Base-by-base conservation (phyloP, 176 grass and related monocot species). In the Eleusine coracana region DNA sequence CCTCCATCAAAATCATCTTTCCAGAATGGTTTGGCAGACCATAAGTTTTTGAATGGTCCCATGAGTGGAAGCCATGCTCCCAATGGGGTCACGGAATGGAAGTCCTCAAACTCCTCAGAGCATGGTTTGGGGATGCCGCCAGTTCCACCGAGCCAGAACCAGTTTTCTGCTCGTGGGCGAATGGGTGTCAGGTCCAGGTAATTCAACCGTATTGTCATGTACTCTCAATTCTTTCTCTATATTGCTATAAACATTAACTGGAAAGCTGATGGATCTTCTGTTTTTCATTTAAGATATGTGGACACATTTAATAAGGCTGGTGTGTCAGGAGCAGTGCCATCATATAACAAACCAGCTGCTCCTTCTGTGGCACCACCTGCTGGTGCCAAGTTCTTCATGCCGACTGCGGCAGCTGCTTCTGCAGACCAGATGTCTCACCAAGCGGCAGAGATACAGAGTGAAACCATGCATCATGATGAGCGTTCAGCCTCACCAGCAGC, bases 251-350 rank as follows among this genome's bases (percentile, higher is more conserved):
- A 73, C 44, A 58, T 81, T 58, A 73, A 54, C 28, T 12, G 4
- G 72, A 67, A 40, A 74, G 51, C 46, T 86, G 10, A 29, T 59
- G 74, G 18, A 7, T 75, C 38, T 79, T 77, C 7, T 70, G 36
- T 59, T 80, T 64, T 39, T 12, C 54, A 86, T 68, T 51, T 21
- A 60, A 98, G 92, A 87, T 98, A 98, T 66, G 96, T 98, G 21
- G 96, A 98, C 85, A 99, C 96, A 25, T 99, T 99, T 76, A 99
- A 99, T 45, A 99, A 99, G 82, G 86, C 65, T 25, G 72, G 90
- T 79, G 82, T 58, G 5, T 82, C 70, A 3, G 75, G 87, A 86
- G 68, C 83, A n/a, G 20, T 83, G 34, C 78, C 86, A 34, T 83
- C 78, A 15, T 99, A 90, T 82, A 85, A 86, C 68, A 92, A 85